Base-by-base conservation (phyloP, 192 early-diverging fungal genomes). In the Linnemannia exigua region DNA sequence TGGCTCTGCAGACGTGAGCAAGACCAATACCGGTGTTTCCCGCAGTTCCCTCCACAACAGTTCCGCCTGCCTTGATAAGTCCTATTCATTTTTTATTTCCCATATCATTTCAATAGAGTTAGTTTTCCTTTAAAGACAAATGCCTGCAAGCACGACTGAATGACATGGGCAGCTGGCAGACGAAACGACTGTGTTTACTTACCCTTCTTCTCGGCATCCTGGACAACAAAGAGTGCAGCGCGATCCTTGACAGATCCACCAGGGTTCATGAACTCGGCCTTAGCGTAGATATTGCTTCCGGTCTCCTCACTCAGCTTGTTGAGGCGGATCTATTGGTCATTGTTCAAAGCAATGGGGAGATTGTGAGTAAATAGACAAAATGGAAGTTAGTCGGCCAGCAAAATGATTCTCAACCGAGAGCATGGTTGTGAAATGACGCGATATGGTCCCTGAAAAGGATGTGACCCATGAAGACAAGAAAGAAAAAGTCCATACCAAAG, bases 221-320 rank as follows among this genome's bases (percentile, higher is more conserved):
- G 95, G 28, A 99, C 95, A 0, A 99, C 96, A 87, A 91, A 98
- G 38, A 98, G 90, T 0, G 98, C 98, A 8, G 97, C 96, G 33
- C 98, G 93, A 89, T 99, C 98, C 91, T 99, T 99, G 79, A 99
- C 97, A 22, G 95, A 96, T 3, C 98, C 97, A 47, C 97, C 96
- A 8, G 97, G 97, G 89, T 99, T 98, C 97, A 98, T 97, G 87
- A 95, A 98, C 91, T 99, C 98, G 67, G 97, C 96, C 90, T 98
- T 99, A 77, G 93, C 97, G 63, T 95, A 90, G 75, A 99, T 97
- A 54, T 97, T 92, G 87, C 95, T 94, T 44, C 97, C 96, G 7
- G 94, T 95, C 79, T 95, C 94, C 58, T 93, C 83, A 85, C 94
- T 95, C 76, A 95, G 44, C 63, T 84, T 89, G 79, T 91, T 91